These are phyloP conservation scores for Coniophora puteana DNA, from an alignment of 1,284 basidiomycete genomes.

Conservation along the genomic window DNA sequence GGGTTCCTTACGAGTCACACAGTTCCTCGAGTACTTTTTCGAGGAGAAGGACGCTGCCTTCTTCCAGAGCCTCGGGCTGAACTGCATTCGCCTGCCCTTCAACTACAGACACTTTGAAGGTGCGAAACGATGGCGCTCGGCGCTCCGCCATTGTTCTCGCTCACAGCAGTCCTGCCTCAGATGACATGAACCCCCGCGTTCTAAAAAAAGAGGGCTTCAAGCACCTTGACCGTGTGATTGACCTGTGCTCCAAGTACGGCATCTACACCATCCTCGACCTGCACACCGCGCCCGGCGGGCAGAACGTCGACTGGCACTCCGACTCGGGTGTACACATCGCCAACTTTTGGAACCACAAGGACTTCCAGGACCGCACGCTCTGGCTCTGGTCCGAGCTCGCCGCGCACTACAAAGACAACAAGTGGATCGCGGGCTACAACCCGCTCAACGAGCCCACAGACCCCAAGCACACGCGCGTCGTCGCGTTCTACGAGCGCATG, in stretches of 20 bases:
- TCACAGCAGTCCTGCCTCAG: conserved; percentile 23
- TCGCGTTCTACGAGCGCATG: conserved; percentile 61
- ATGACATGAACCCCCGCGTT: conserved; percentile 63
- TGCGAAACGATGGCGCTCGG: no score
- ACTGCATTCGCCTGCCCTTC: conserved; percentile 66
- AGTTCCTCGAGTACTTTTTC: conserved; percentile 78
- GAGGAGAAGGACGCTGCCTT: conserved; percentile 65
- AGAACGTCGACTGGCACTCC: conserved; percentile 54
- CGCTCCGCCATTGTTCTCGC: neutral
- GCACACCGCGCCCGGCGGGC: conserved; percentile 59
- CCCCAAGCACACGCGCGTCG: conserved; percentile 44
- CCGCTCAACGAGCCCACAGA: conserved; percentile 77
- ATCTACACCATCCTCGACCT: conserved; percentile 63
- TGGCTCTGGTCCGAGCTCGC: conserved; percentile 73
- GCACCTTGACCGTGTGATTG: conserved; percentile 58
- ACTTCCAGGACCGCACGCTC: conserved; percentile 70
- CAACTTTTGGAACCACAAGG: conserved; percentile 70
- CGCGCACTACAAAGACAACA: conserved; percentile 58
- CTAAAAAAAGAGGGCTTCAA: conserved; percentile 59
- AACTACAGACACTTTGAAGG: conserved; percentile 70
- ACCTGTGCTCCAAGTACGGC: conserved; percentile 52
- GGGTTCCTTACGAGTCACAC: neutral
- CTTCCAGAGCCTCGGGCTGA: conserved; percentile 66
- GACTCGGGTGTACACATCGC: conserved; percentile 53
- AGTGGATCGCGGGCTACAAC: conserved; percentile 73